Evolutionary conservation across 169 alveolate species (phyloP), one percentile per base, ranked within the genome.

Genomic region (Plasmodium coatneyi): DNA sequence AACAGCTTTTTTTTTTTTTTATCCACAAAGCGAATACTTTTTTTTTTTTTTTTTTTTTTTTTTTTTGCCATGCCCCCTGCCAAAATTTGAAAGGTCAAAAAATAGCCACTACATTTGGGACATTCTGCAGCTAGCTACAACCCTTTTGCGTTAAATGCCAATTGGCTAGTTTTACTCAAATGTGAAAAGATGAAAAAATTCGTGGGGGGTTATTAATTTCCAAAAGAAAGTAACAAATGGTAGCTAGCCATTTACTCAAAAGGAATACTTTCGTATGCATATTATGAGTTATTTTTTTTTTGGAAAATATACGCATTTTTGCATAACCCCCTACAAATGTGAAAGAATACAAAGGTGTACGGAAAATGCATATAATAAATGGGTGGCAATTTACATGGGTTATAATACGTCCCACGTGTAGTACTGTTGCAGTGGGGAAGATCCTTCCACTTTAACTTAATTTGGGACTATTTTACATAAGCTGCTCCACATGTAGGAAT

Each of bases 201-300:
- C 16, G 76, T 25, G 76, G 76, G 76, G 72, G 72, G 72, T 60
- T 60, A 60, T 60, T 60, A 60, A 60, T 22, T 60, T 60, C 34
- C 34, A 19, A 60, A 56, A 56, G n/a, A 56, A 5, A 22, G 76
- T 60, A 60, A 60, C 76, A 60, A 60, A 60, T 60, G 28, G 28
- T 22, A 60, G 34, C 76, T 60, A 60, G 34, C 76, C 34, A 60
- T 60, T 60, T 60, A 6, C 28, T 60, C 34, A 46, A 2, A 46
- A 46, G 9, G 76, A 19, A 60, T 60, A 60, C 34, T 19, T 60
- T 60, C 34, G 9, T 60, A 60, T 60, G 76, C 76, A 60, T 25
- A 16, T 22, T 22, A 25, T 46, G 34, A 22, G 28, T 60, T 60
- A 0, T 60, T 60, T 60, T 60, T 60, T 60, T 60, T 60, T 60